Evolutionary conservation across 1,139 yeast species (phyloP).

Genomic region (Taphrina deformans): DNA sequence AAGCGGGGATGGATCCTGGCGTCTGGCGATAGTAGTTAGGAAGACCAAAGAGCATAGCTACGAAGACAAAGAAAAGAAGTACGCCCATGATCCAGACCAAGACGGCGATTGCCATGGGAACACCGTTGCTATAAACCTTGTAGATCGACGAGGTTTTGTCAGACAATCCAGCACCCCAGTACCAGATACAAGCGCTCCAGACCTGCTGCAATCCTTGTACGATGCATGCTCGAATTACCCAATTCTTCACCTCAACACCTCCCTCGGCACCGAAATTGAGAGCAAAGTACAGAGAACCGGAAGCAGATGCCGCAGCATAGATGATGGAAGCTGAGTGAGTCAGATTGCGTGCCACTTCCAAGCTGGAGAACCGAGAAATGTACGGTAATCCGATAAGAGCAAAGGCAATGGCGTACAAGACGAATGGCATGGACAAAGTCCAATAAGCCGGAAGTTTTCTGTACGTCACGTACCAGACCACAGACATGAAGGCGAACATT

Average conservation of each 20-base stretch:
- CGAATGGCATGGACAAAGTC: conserved; percentile 20
- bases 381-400: conserved; percentile 29
- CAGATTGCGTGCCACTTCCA: conserved; percentile 3
- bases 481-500: conserved; percentile 21
- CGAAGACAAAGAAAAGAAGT: conserved; percentile 5
- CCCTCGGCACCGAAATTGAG: conserved; percentile 36
- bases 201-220: conserved; percentile 35
- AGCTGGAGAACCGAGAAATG: neutral
- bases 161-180: conserved; percentile 30
- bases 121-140: conserved; percentile 19
- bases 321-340: conserved; percentile 22
- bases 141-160: conserved; percentile 5
- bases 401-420: conserved; percentile 28
- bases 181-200: conserved; percentile 35
- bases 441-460: conserved; percentile 19
- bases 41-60: conserved; percentile 27
- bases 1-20: conserved; percentile 34
- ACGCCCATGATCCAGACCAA: conserved; percentile 27
- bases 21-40: conserved; percentile 33
- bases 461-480: conserved; percentile 29
- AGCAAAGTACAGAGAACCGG: conserved; percentile 34
- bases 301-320: conserved; percentile 33
- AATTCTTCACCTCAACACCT: conserved; percentile 24
- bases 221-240: conserved; percentile 35
- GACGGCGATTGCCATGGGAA: conserved; percentile 11